A percentile compares a stretch with the other conserved stretches of the same genome.
phyloP scores from a whole-genome alignment of 768 basidiomycete species.

The Suillus weaverae region DNA sequence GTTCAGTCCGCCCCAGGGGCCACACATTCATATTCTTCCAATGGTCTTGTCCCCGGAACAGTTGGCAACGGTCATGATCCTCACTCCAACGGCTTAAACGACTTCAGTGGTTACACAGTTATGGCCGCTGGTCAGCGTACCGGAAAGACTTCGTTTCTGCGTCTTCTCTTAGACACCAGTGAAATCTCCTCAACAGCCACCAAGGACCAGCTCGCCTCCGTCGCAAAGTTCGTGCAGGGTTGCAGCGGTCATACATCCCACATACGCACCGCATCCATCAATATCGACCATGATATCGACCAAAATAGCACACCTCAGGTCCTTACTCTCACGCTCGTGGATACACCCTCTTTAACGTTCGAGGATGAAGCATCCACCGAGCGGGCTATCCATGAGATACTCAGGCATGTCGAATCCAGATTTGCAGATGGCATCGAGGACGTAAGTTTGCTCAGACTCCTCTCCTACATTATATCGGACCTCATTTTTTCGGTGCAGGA shows the following conservation, averaged over 20 bases:
- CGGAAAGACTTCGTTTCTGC: conserved; percentile 86
- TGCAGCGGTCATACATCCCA: conserved; percentile 70
- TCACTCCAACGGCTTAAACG: conserved; percentile 19
- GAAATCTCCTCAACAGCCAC: conserved; percentile 59
- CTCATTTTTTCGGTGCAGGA: conserved; percentile 47
- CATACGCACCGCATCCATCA: conserved; percentile 69
- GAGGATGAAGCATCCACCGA: conserved; percentile 64
- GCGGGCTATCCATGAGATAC: conserved; percentile 62
- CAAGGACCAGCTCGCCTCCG: conserved; percentile 75
- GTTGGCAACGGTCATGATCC: conserved; percentile 27
- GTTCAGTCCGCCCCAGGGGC: conserved; percentile 28
- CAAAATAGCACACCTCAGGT: conserved; percentile 44
- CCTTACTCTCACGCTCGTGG: conserved; percentile 70
- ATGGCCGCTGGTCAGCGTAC: conserved; percentile 82
- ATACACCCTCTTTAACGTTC: conserved; percentile 82
- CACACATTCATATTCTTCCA: conserved; percentile 23
- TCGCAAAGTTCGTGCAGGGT: conserved; percentile 81
- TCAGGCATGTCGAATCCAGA: conserved; percentile 69
- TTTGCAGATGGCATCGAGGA: conserved; percentile 75
- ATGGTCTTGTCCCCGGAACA: conserved; percentile 31
- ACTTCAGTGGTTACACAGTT: conserved; percentile 53
- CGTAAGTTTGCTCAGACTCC: conserved; percentile 50
- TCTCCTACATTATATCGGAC: conserved; percentile 19
- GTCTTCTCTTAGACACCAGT: conserved; percentile 81
- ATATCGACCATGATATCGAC: conserved; percentile 63